Evolutionary conservation across 2,329 filamentous ascomycete genomes (phyloP), one percentile per base, ranked within the genome.

Genomic region (Cordyceps militaris): DNA sequence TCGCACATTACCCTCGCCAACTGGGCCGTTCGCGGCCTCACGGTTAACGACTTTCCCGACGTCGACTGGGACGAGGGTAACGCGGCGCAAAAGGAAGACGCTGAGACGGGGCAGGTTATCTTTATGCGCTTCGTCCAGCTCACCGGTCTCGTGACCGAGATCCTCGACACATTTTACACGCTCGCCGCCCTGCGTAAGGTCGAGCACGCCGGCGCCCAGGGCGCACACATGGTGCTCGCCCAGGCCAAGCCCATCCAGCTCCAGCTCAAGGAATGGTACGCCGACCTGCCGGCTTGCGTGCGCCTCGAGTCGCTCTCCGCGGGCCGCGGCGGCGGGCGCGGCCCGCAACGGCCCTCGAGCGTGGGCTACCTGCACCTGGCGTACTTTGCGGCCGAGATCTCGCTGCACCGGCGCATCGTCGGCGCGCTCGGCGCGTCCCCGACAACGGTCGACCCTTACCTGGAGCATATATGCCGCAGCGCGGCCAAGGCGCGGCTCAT

Each of bases 321-420:
- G n/a, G n/a, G n/a, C n/a, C n/a, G n/a, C n/a, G n/a, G n/a, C n/a
- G n/a, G n/a, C n/a, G n/a, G n/a, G n/a, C n/a, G n/a, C 13, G 34
- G 4, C 7, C 34, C 7, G 14, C 34, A 38, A 59, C 76, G 79
- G 21, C 73, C 85, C 13, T 83, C 80, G 21, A 84, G 81, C 66
- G 83, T 84, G 54, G 88, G 88, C 16, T 93, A 91, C 66, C 81
- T 97, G 11, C 92, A 97, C 70, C 81, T 97, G 52, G 91, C 88
- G 55, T 97, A 97, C 73, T 96, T 96, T 67, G 91, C 92, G 2
- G 91, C 91, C 3, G 92, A 97, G 73, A 97, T 97, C 67, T 94
- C 89, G 0, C 86, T 97, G 23, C 92, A 97, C 70, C 85, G 92
- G 10, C 88, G 89, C 65, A 96, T 96, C 66, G 89, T 97, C 59